phyloP scores from a whole-genome alignment of 208 protist genomes.

The Wallacemonas sp. region DNA sequence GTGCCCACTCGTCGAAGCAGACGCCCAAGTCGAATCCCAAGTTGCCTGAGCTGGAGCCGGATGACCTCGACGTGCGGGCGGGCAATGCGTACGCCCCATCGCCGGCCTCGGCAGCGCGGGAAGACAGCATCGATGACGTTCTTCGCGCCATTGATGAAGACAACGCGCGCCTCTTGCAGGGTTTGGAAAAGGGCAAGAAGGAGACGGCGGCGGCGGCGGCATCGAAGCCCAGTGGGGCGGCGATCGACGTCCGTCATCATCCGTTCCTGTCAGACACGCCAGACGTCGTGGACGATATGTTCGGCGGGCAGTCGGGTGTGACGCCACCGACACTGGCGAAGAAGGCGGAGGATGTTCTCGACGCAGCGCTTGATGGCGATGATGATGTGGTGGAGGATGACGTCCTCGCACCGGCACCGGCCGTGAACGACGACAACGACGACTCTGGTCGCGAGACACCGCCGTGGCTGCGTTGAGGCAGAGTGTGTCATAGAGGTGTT shows the following conservation, averaged over 20 bases:
- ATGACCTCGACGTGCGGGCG: not conserved
- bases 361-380: constrained; percentile 14
- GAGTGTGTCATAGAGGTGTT: too few species aligned
- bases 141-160: constrained; percentile 31
- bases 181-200: not conserved
- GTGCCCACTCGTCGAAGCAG: not conserved
- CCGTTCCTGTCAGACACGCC: constrained; percentile 2
- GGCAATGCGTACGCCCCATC: not conserved
- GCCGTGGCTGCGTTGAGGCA: constrained; percentile 36
- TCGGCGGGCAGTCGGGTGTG: not conserved
- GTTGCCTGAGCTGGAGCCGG: not conserved
- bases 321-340: not conserved
- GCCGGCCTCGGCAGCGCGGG: not conserved
- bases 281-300: constrained; percentile 6
- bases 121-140: constrained; percentile 29
- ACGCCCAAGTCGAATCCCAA: not conserved
- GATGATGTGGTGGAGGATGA: constrained; percentile 32
- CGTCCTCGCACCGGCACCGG: not conserved
- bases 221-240: not conserved
- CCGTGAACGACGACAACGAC: not conserved
- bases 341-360: constrained; percentile 3
- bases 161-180: constrained; percentile 23
- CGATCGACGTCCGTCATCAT: not conserved
- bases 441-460: constrained; percentile 41
- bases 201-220: not conserved